phyloP scores from a whole-genome alignment of 768 basidiomycete genomes.

The Leccinum rimulosum region DNA sequence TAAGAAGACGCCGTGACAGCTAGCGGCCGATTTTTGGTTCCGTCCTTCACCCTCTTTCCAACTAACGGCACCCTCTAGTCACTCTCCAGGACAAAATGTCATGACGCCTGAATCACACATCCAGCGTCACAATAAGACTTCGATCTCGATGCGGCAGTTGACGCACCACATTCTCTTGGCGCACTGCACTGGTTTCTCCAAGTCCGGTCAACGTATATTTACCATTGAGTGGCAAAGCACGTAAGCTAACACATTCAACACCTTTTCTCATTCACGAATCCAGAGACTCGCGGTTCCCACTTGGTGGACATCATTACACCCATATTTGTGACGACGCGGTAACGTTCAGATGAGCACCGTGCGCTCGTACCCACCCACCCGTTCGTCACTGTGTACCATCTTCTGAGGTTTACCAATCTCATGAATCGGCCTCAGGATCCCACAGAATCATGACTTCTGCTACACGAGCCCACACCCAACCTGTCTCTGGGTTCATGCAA shows the following conservation, averaged over 20 bases:
- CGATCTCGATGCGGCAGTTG: neutral
- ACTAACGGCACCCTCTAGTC: neutral
- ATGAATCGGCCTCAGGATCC: constrained; percentile 8
- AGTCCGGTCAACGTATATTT: neutral
- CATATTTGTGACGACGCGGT: neutral
- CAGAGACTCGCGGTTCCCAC: constrained; percentile 5
- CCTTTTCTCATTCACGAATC: constrained; percentile 1
- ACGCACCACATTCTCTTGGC: constrained; percentile 12
- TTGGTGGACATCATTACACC: neutral
- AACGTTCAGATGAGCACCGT: constrained; percentile 10
- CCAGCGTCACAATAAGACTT: neutral
- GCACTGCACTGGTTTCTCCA: constrained; percentile 12
- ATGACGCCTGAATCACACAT: neutral
- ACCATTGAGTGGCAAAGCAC: neutral
- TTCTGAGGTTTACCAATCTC: neutral
- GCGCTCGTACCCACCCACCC: constrained; percentile 4
- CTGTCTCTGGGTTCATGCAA: constrained; percentile 21
- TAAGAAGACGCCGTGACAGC: neutral
- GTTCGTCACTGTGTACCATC: constrained; percentile 6
- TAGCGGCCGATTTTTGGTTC: neutral
- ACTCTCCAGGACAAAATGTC: neutral
- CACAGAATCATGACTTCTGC: constrained; percentile 12
- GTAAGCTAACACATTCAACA: neutral
- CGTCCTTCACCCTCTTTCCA: neutral
- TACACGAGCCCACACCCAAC: constrained; percentile 19